Percentiles rank a stretch among this genome's conserved stretches.
Conservation (phyloP, 805 yeast species). For the Metschnikowia similis region DNA sequence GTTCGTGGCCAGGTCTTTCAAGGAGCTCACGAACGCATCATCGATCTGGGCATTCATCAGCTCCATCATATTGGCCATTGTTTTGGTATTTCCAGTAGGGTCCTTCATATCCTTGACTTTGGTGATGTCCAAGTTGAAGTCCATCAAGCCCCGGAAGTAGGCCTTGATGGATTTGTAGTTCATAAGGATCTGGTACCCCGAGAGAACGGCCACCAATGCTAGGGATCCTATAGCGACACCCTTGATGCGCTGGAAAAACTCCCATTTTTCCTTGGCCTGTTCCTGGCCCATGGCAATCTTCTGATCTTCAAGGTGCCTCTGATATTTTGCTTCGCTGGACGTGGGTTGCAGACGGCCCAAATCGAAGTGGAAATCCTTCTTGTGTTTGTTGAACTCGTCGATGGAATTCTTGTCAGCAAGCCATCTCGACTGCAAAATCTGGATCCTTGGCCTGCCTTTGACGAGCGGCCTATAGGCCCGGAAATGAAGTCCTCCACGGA, state of each 20-base stretch:
- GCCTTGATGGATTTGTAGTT: conserved; percentile 40
- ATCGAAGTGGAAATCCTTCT: conserved; percentile 24
- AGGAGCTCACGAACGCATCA: conserved; percentile 14
- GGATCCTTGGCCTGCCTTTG: not conserved
- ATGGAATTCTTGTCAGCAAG: conserved; percentile 17
- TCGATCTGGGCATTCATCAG: conserved; percentile 24
- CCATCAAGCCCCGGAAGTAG: conserved; percentile 29
- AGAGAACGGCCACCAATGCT: conserved; percentile 35
- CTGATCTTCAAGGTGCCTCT: conserved; percentile 25
- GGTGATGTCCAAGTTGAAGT: conserved; percentile 34
- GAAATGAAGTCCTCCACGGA: not conserved
- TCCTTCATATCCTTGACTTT: conserved; percentile 32
- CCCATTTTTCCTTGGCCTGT: conserved; percentile 28
- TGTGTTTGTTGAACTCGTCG: conserved; percentile 37
- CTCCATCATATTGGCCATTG: conserved; percentile 22
- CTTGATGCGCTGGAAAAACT: conserved; percentile 40
- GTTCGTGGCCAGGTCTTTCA: conserved; percentile 21
- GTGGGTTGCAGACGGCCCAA: conserved; percentile 18
- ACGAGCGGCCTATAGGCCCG: not conserved
- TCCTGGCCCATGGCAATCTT: conserved; percentile 24
- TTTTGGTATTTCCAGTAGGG: conserved; percentile 27
- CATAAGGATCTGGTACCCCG: conserved; percentile 39
- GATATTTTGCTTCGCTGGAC: conserved; percentile 36
- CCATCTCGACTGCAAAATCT: not conserved
- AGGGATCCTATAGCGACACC: conserved; percentile 42